Conservation (phyloP, 2,329 filamentous ascomycete species). For the Aspergillus unguis region DNA sequence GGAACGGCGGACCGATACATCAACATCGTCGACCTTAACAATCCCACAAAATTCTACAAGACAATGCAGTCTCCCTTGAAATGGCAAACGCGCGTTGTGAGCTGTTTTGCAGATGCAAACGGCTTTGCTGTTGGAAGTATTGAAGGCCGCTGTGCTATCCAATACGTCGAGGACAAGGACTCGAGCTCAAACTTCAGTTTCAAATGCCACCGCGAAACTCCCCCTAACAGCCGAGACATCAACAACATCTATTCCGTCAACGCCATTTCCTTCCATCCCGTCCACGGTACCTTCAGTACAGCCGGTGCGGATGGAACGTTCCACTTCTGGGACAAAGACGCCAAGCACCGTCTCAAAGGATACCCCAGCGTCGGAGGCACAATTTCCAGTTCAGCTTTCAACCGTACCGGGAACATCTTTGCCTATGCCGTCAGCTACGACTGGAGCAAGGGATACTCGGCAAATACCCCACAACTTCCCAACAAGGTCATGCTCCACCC, state of each 20-base stretch:
- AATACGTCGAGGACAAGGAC: slow-evolving; percentile 97
- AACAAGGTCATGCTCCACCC: slow-evolving; percentile 85
- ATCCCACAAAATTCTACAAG: slow-evolving; percentile 92
- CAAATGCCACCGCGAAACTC: slow-evolving; percentile 91
- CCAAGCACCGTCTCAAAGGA: slow-evolving; percentile 84
- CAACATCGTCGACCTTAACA: slow-evolving; percentile 86
- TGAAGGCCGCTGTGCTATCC: slow-evolving; percentile 94
- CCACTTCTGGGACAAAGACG: slow-evolving; percentile 74
- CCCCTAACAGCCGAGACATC: slow-evolving; percentile 60
- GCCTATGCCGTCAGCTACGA: slow-evolving; percentile 93
- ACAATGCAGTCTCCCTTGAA: slow-evolving; percentile 93
- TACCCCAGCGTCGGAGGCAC: slow-evolving; percentile 80
- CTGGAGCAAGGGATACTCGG: slow-evolving; percentile 94
- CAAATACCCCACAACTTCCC: slow-evolving; percentile 67
- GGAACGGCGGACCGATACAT: slow-evolving; percentile 95
- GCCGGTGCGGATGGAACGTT: slow-evolving; percentile 95
- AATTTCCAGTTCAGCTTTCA: slow-evolving; percentile 91
- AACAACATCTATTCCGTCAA: slow-evolving; percentile 95
- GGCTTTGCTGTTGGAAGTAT: slow-evolving; percentile 96
- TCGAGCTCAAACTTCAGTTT: slow-evolving; percentile 92
- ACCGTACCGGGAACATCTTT: slow-evolving; percentile 76
- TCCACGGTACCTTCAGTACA: slow-evolving; percentile 97
- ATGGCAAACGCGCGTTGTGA: slow-evolving; percentile 95
- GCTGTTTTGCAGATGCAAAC: slow-evolving; percentile 86
- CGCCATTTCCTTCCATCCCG: slow-evolving; percentile 94